Evolutionary conservation across 306 rosid species (phyloP).

Genomic region (Corylus americana): DNA sequence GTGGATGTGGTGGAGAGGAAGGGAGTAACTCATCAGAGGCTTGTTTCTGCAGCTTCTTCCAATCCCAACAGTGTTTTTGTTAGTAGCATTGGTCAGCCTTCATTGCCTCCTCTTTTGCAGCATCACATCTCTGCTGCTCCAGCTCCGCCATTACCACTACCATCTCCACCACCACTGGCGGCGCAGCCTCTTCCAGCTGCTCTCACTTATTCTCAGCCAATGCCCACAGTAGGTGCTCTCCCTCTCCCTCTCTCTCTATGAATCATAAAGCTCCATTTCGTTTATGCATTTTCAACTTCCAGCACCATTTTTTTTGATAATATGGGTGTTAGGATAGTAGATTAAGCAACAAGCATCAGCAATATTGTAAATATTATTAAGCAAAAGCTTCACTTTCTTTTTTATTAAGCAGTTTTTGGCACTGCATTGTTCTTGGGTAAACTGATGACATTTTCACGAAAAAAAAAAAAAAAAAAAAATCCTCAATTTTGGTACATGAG

Average conservation of each 20-base stretch:
- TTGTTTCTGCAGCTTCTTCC: constrained; percentile 6
- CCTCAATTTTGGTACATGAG: no score
- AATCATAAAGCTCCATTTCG: neutral
- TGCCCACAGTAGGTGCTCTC: constrained; percentile 50
- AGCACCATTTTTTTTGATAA: neutral
- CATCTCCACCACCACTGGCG: constrained; percentile 1
- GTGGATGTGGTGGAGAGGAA: constrained; percentile 46
- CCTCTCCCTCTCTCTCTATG: neutral
- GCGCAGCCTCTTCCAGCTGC: constrained; percentile 13
- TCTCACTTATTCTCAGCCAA: constrained; percentile 29
- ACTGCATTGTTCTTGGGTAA: no score
- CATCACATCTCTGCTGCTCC: constrained; percentile 26
- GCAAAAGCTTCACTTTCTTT: neutral
- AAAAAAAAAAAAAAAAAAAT: neutral
- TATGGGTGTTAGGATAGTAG: neutral
- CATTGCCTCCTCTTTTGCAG: constrained; percentile 13
- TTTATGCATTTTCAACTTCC: neutral
- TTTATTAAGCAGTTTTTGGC: neutral
- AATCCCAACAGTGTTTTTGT: constrained; percentile 10
- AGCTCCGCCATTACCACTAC: constrained; percentile 6
- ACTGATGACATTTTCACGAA: neutral
- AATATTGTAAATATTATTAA: neutral
- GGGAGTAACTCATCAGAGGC: constrained; percentile 11
- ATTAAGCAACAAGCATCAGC: neutral
- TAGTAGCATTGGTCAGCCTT: neutral